Percentiles rank a stretch among this genome's conserved stretches.
Evolutionary conservation across 108 stramenopile species (phyloP).

Genomic region (Stephanodiscus minutulus): DNA sequence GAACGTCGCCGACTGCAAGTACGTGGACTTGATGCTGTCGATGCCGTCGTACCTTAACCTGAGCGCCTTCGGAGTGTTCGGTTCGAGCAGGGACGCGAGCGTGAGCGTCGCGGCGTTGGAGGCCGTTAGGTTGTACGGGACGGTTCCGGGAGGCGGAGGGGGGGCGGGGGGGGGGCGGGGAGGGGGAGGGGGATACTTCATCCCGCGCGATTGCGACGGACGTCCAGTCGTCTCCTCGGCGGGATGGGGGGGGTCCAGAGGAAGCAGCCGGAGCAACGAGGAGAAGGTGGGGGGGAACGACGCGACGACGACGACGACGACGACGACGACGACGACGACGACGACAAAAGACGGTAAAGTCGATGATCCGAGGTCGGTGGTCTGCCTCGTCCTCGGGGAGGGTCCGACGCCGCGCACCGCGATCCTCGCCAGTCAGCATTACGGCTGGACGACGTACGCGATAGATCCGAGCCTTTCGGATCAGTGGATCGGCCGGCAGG

Average conservation of each 20-base stretch:
- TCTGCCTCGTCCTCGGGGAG: constrained; percentile 44
- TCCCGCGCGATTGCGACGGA: constrained; percentile 35
- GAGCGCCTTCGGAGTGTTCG: constrained; percentile 35
- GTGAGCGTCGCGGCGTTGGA: constrained; percentile 49
- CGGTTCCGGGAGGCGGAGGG: constrained; percentile 18
- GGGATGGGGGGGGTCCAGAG: background rate
- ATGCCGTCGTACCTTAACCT: constrained; percentile 48
- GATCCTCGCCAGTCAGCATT: constrained; percentile 38
- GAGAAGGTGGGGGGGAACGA: background rate
- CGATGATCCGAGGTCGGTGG: constrained; percentile 37
- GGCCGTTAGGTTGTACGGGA: constrained; percentile 44
- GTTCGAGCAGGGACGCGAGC: constrained; percentile 26
- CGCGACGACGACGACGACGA: background rate
- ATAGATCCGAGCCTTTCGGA: constrained; percentile 37
- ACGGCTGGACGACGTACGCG: constrained; percentile 44
- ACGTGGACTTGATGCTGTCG: constrained; percentile 35
- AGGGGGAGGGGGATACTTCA: constrained; percentile 16
- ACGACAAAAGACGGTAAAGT: background rate
- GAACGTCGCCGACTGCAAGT: constrained; percentile 46
- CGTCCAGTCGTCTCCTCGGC: constrained; percentile 10
- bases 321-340: background rate
- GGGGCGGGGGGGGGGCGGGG: background rate
- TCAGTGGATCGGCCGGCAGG: constrained; percentile 46
- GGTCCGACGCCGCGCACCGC: constrained; percentile 43
- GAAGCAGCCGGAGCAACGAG: background rate